Evolutionary conservation across 352 stramenopile species (phyloP), one percentile per base, ranked within the genome.

Genomic region (Thraustochytrium aureum): DNA sequence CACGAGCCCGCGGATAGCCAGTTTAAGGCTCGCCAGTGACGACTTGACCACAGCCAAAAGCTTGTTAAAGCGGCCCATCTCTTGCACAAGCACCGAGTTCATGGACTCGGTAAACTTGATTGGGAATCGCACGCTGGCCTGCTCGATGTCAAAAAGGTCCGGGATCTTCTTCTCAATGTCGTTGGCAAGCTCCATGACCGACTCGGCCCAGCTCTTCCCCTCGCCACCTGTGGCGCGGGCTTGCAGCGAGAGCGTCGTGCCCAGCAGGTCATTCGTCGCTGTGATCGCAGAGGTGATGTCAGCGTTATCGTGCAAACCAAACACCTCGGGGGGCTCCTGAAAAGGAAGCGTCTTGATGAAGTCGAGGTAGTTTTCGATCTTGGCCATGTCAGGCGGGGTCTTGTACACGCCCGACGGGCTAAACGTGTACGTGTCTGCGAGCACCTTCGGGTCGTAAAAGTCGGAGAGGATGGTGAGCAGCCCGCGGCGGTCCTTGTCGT

Each of bases 21-120:
- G 95, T 37, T 87, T 86, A 4, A 98, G 83, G 50, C 90, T 92
- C 75, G 92, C 90, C 39, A 98, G 88, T 64, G 90, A 94, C 22
- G 69, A 84, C 1, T 92, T 89, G 74, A 98, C 95, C 1, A 92
- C 92, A 14, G 86, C 89, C 47, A 97, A 87, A 20, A 98, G 86
- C 75, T 94, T 96, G 83, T 98, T 98, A 85, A 98, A 98, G 5
- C 94, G 91, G 50, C 96, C 93, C 45, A 96, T 93, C 83, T 98
- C 94, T 84, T 98, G 93, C 2, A 93, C 92, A 2, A 98, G 84
- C 39, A 98, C 90, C 0, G 90, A 93, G 85, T 94, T 95, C 89
- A 95, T 95, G 62, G 87, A 92, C 83, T 96, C 91, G 22, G 87
- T 85, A 75, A 93, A 94, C 14, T 82, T 84, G 6, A 94, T 89